Evolutionary conservation across 768 basidiomycete genomes (phyloP).

Genomic region (Naematelia encephala): DNA sequence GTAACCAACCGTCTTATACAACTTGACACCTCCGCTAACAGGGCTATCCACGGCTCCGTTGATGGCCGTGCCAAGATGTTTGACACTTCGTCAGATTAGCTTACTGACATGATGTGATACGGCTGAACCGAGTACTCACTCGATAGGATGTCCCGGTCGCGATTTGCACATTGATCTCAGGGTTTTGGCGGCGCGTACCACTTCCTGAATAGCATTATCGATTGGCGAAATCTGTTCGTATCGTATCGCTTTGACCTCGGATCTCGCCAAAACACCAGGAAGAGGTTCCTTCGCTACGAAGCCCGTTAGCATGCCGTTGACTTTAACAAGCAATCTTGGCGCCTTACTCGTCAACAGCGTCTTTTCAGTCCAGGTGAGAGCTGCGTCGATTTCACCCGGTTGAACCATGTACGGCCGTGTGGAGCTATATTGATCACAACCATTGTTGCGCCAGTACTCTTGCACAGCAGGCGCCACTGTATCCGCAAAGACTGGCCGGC

Average conservation of each 20-base stretch:
- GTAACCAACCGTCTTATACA: constrained; percentile 60
- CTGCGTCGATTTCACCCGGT: constrained; percentile 51
- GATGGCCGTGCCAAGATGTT: constrained; percentile 73
- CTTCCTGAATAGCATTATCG: constrained; percentile 74
- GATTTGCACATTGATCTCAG: constrained; percentile 13
- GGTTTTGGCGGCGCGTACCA: constrained; percentile 67
- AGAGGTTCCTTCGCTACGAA: constrained; percentile 32
- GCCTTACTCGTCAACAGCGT: constrained; percentile 53
- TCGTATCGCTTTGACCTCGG: constrained; percentile 71
- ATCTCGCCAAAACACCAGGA: constrained; percentile 84
- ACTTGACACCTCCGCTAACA: constrained; percentile 67
- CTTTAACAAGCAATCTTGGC: too few species aligned
- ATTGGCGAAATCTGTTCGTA: constrained; percentile 79
- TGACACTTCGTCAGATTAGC: constrained; percentile 56
- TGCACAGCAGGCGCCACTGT: constrained; percentile 76
- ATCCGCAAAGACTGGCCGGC: constrained; percentile 73
- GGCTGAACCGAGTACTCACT: constrained; percentile 25
- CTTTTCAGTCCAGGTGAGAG: constrained; percentile 72
- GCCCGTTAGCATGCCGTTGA: not conserved
- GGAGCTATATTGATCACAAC: constrained; percentile 76
- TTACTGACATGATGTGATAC: too few species aligned
- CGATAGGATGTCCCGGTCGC: constrained; percentile 16
- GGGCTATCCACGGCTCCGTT: constrained; percentile 85
- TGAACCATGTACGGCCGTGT: constrained; percentile 65
- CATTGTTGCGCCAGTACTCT: constrained; percentile 84